Evolutionary conservation across 73 alveolate species (phyloP).

Genomic region (Paramecium sonneborni): DNA sequence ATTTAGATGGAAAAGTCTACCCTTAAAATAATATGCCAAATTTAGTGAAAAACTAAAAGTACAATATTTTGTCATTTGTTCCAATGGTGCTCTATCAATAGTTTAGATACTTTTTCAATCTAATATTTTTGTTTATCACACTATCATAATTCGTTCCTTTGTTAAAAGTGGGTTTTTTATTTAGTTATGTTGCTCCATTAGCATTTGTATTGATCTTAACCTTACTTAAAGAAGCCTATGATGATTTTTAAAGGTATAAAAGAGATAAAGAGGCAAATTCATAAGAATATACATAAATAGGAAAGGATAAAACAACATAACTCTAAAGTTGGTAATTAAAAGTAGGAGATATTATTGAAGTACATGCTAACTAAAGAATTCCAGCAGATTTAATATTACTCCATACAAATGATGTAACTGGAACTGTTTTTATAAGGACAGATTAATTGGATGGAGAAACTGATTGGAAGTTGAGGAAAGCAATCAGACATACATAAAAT

Average conservation of each 20-base stretch:
- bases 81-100: conserved; percentile 72
- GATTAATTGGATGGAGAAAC: conserved; percentile 95
- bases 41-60: conserved; percentile 72
- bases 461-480: conserved; percentile 92
- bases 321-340: conserved; percentile 29
- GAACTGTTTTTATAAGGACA: conserved; percentile 84
- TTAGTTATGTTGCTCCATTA: conserved; percentile 93
- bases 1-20: conserved; percentile 64
- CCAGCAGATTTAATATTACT: conserved; percentile 96
- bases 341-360: conserved; percentile 69
- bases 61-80: conserved; percentile 69
- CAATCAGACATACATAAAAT: conserved; percentile 81
- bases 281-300: conserved; percentile 61
- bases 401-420: conserved; percentile 83
- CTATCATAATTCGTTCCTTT: conserved; percentile 71
- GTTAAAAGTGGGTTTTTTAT: conserved; percentile 74
- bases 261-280: conserved; percentile 90
- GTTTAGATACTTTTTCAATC: conserved; percentile 75
- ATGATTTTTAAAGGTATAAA: conserved; percentile 86
- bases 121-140: conserved; percentile 72
- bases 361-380: conserved; percentile 80
- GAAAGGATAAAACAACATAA: conserved; percentile 35
- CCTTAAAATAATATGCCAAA: conserved; percentile 62
- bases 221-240: conserved; percentile 90
- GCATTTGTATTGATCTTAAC: conserved; percentile 90